These are phyloP conservation scores for Gloeophyllum trabeum DNA, from an alignment of 768 basidiomycete genomes.

Conservation along the genomic window DNA sequence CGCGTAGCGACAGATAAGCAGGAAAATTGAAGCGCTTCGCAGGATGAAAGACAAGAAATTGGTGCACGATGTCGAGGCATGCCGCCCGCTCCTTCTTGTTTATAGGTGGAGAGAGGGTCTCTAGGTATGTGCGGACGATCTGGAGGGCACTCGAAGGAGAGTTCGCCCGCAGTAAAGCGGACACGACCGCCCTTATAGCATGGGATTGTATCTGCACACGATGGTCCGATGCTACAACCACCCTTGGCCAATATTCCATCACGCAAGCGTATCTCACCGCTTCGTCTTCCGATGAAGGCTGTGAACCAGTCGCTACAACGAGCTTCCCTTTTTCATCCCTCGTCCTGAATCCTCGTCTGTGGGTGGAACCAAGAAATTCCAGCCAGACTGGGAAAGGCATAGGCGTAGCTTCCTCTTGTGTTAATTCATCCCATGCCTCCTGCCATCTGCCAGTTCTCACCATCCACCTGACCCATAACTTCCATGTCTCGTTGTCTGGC, in stretches of 20 bases:
- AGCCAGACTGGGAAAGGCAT: constrained; percentile 42
- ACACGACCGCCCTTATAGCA: too few species aligned
- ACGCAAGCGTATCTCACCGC: neutral
- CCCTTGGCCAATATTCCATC: constrained; percentile 8
- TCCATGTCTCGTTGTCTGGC: constrained; percentile 42
- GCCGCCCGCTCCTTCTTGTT: constrained; percentile 22
- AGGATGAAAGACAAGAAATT: constrained; percentile 26
- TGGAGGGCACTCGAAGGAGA: too few species aligned
- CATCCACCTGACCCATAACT: constrained; percentile 44
- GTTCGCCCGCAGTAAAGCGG: too few species aligned
- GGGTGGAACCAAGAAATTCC: constrained; percentile 42
- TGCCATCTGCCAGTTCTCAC: constrained; percentile 46
- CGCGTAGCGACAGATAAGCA: neutral
- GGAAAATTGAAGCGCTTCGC: neutral
- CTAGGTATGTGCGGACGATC: too few species aligned
- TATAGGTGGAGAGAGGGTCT: neutral
- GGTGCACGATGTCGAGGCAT: constrained; percentile 45
- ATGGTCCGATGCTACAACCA: too few species aligned
- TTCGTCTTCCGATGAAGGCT: neutral
- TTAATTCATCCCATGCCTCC: constrained; percentile 34
- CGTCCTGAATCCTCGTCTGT: constrained; percentile 21
- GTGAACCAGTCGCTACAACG: neutral
- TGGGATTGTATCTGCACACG: too few species aligned
- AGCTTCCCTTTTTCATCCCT: constrained; percentile 8
- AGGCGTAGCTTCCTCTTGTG: constrained; percentile 3